Percentiles rank a stretch among this genome's conserved stretches.
Conservation (phyloP, 2,329 filamentous ascomycete species). For the Apiospora arundinis region DNA sequence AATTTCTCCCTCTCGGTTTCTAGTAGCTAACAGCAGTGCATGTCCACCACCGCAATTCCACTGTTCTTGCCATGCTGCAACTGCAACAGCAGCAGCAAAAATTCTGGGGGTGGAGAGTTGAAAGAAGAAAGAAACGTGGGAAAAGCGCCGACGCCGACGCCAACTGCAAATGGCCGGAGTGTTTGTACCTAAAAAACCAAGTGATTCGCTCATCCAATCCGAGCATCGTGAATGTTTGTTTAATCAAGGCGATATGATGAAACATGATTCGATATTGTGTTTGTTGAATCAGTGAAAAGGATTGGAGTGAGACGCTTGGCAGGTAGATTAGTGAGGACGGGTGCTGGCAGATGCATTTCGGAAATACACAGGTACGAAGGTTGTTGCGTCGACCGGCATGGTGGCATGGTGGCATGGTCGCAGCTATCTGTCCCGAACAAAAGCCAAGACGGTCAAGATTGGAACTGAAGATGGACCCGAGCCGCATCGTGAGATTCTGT, state of each 20-base stretch:
- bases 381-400: neutral
- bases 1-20: neutral
- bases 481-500: conserved; percentile 8
- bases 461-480: neutral
- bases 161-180: neutral
- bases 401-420: neutral
- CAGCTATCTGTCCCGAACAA: neutral
- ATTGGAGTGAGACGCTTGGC: conserved; percentile 16
- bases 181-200: neutral
- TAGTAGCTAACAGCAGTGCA: neutral
- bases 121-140: conserved; percentile 7
- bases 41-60: neutral
- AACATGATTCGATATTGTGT: conserved; percentile 5
- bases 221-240: neutral
- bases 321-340: neutral
- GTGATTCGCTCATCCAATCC: neutral
- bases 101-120: conserved; percentile 12
- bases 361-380: neutral
- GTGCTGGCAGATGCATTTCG: neutral
- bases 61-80: conserved; percentile 1
- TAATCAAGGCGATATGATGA: neutral
- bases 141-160: neutral
- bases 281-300: neutral
- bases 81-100: neutral
- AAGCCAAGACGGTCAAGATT: neutral